Percentiles rank a stretch among this genome's conserved stretches.
Conservation (phyloP, 768 basidiomycete genomes). For the Tylopilus rubrobrunneus region DNA sequence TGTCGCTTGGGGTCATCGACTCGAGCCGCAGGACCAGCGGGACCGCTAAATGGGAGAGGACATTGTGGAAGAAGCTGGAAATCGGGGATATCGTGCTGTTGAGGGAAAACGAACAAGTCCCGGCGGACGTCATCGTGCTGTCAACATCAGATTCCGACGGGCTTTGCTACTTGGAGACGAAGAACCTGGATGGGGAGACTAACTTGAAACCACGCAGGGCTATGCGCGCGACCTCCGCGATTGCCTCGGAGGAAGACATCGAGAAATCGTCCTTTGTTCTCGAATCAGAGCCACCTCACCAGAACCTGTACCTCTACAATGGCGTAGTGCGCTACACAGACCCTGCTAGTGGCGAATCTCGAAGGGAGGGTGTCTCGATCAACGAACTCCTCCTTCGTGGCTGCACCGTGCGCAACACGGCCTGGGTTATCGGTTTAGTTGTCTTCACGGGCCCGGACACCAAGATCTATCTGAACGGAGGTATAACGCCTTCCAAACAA, state of each 20-base stretch:
- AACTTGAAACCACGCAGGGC: conserved; percentile 88
- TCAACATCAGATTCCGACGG: conserved; percentile 90
- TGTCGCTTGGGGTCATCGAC: conserved; percentile 74
- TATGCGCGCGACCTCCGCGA: conserved; percentile 68
- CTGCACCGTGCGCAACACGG: conserved; percentile 83
- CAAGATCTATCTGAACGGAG: conserved; percentile 90
- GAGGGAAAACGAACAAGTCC: conserved; percentile 92
- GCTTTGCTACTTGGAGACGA: conserved; percentile 94
- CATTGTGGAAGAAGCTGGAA: conserved; percentile 97
- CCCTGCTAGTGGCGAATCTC: conserved; percentile 43
- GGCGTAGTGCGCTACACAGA: conserved; percentile 78
- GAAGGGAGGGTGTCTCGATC: conserved; percentile 74
- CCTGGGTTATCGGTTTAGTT: conserved; percentile 93
- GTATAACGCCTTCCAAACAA: conserved; percentile 92
- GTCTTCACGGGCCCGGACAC: conserved; percentile 91
- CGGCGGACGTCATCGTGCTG: conserved; percentile 91
- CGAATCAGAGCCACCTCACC: conserved; percentile 91
- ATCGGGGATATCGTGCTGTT: conserved; percentile 94
- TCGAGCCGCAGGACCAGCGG: conserved; percentile 67
- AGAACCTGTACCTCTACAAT: conserved; percentile 89
- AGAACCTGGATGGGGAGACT: conserved; percentile 97
- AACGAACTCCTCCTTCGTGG: conserved; percentile 92
- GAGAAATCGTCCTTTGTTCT: conserved; percentile 84
- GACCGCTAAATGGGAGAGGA: conserved; percentile 86
- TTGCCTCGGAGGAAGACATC: conserved; percentile 84